Evolutionary conservation across 2,329 filamentous ascomycete species (phyloP).

Genomic region (Plectosphaerella sp.): DNA sequence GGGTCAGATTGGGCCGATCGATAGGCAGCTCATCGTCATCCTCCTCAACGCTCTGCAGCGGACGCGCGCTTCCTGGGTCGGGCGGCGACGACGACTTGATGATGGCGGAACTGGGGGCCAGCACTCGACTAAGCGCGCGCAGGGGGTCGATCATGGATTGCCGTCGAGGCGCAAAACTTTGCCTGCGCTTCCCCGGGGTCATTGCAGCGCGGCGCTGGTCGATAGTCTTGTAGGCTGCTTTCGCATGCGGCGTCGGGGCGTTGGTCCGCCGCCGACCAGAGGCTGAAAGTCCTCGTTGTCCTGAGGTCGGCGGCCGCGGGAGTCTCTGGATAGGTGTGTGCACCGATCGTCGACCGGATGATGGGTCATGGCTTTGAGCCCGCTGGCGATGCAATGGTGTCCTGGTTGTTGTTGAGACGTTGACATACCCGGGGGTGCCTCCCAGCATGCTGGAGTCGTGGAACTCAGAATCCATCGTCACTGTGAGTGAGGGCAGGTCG

Average conservation of each 20-base stretch:
- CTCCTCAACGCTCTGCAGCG: constrained; percentile 20
- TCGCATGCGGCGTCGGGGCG: constrained; percentile 55
- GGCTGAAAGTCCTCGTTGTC: constrained; percentile 36
- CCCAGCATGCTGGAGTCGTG: not conserved
- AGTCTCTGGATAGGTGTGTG: constrained; percentile 7
- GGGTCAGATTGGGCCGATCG: constrained; percentile 48
- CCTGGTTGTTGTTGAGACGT: not conserved
- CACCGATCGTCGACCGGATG: constrained; percentile 5
- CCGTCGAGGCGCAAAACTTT: constrained; percentile 50
- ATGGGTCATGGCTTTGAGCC: constrained; percentile 4
- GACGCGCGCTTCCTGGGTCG: constrained; percentile 17
- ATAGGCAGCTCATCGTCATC: constrained; percentile 43
- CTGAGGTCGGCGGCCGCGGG: constrained; percentile 26
- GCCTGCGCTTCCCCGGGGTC: constrained; percentile 53
- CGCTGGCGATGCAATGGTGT: not conserved
- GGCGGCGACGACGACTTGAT: constrained; percentile 43
- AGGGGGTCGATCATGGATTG: constrained; percentile 52
- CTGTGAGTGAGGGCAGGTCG: too few relatives aligned
- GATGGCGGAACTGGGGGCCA: constrained; percentile 46
- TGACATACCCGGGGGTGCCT: not conserved
- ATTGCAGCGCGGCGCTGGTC: constrained; percentile 55
- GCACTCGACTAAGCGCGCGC: constrained; percentile 47
- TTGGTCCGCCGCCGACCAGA: constrained; percentile 38
- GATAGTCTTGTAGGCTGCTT: constrained; percentile 54
- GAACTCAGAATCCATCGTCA: not conserved